Percentiles rank a stretch among this genome's conserved stretches.
Conservation (phyloP, 139 green algal genomes). For the Tetradesmus obliquus region DNA sequence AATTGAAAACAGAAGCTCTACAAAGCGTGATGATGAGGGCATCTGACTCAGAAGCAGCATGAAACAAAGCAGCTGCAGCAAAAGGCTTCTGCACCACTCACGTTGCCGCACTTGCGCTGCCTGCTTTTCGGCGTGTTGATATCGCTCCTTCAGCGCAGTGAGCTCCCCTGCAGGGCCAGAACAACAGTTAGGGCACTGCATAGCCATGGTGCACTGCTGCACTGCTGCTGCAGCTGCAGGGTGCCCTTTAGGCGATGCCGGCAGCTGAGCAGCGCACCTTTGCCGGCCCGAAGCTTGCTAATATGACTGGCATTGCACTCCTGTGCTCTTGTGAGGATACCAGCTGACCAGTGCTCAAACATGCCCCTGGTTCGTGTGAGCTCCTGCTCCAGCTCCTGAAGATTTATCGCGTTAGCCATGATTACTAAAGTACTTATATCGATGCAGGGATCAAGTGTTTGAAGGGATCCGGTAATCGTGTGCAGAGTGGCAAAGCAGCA, state of each 20-base stretch:
- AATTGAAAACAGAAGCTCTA: neutral
- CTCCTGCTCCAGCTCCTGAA: constrained; percentile 39
- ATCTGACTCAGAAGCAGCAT: neutral
- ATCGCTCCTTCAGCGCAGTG: constrained; percentile 20
- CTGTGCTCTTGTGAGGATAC: neutral
- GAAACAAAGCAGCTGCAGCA: neutral
- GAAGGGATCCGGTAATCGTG: neutral
- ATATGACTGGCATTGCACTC: constrained; percentile 26
- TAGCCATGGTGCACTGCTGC: neutral
- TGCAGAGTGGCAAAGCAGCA: neutral
- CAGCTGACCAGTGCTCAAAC: constrained; percentile 31
- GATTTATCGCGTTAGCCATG: constrained; percentile 35
- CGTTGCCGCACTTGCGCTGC: constrained; percentile 40
- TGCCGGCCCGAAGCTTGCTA: neutral
- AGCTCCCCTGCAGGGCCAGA: constrained; percentile 14
- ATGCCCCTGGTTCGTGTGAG: constrained; percentile 21
- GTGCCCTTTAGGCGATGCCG: neutral
- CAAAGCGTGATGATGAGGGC: neutral
- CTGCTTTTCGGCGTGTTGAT: constrained; percentile 26
- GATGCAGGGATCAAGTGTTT: neutral
- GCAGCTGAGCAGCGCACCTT: neutral
- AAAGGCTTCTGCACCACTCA: neutral
- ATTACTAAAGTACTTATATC: neutral
- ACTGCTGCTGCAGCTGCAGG: constrained; percentile 1
- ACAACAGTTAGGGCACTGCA: neutral